Evolutionary conservation across 345 rosid species (phyloP).

Genomic region (Rhodomyrtus tomentosa): DNA sequence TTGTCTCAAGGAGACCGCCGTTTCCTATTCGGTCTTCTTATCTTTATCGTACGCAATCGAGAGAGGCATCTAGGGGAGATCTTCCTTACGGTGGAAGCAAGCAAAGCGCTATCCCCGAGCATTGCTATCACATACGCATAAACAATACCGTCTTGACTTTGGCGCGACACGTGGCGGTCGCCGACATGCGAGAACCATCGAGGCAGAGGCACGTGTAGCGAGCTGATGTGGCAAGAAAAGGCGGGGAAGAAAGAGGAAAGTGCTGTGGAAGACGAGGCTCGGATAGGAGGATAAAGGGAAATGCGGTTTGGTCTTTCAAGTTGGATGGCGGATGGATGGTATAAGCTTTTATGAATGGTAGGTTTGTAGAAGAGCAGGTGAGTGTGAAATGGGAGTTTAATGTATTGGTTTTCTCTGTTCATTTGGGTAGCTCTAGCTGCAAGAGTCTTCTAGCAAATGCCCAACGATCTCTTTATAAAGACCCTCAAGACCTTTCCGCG

Average conservation of each 20-base stretch:
- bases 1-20: background rate
- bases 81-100: background rate
- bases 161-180: background rate
- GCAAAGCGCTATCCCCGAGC: background rate
- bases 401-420: fast-evolving
- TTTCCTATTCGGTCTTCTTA: background rate
- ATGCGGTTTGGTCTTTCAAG: background rate
- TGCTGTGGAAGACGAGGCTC: background rate
- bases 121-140: background rate
- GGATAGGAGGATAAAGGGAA: background rate
- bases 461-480: background rate
- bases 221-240: background rate
- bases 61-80: background rate
- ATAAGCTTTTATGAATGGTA: background rate
- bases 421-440: background rate
- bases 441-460: background rate
- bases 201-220: background rate
- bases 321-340: background rate
- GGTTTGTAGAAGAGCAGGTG: background rate
- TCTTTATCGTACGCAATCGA: background rate
- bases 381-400: background rate
- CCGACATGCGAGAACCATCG: background rate
- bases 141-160: background rate
- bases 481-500: background rate
- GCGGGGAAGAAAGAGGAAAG: background rate